Percentiles rank a stretch among this genome's conserved stretches.
Conservation (phyloP, 768 basidiomycete genomes). For the Mycena olivaceomarginata region DNA sequence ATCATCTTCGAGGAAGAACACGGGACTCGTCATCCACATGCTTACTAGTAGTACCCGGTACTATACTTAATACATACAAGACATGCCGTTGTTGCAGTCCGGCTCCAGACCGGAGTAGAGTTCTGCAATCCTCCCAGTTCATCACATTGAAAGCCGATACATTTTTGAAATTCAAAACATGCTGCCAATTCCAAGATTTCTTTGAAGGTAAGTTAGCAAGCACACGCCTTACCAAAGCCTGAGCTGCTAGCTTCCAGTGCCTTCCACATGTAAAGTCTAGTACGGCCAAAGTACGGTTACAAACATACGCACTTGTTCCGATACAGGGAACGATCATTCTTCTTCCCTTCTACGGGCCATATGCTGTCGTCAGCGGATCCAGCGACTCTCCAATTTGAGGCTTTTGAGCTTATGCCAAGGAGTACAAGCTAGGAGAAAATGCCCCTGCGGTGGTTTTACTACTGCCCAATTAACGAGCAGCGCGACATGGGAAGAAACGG, state of each 20-base stretch:
- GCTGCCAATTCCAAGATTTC: conserved; percentile 6
- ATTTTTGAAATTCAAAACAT: conserved; percentile 17
- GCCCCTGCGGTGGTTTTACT: too few relatives aligned
- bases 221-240: too few relatives aligned
- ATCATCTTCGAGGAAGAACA: conserved; percentile 7
- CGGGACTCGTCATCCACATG: conserved; percentile 21
- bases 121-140: conserved; percentile 16
- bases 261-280: conserved; percentile 12
- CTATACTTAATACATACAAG: conserved; percentile 19
- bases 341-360: conserved; percentile 15
- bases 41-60: conserved; percentile 2
- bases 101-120: conserved; percentile 11
- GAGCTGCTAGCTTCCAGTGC: not conserved
- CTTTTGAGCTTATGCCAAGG: conserved; percentile 10
- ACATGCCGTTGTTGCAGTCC: conserved; percentile 14
- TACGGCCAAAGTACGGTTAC: not conserved
- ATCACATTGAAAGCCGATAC: conserved; percentile 11
- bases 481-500: too few relatives aligned
- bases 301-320: not conserved
- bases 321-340: conserved; percentile 19
- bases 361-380: conserved; percentile 16
- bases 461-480: too few relatives aligned
- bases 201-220: not conserved
- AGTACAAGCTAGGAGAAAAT: conserved; percentile 4
- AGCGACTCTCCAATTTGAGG: conserved; percentile 19